These are phyloP conservation scores for Fusarium camptoceras DNA, from an alignment of 2,329 filamentous ascomycete species.

Conservation along the genomic window DNA sequence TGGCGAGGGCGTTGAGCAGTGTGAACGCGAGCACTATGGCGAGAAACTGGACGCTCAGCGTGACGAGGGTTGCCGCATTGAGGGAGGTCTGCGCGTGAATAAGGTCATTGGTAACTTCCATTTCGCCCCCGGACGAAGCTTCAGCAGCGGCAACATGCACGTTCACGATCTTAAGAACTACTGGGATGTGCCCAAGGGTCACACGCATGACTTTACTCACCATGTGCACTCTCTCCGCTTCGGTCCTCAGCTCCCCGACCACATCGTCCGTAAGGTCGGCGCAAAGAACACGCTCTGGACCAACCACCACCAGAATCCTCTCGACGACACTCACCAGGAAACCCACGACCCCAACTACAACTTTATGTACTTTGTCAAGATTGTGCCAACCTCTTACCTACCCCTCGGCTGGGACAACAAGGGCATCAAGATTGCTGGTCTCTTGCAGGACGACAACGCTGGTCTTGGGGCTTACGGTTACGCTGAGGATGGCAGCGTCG, in stretches of 20 bases:
- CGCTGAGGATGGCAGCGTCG: slow-evolving; percentile 80
- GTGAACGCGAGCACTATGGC: slow-evolving; percentile 91
- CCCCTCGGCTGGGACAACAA: slow-evolving; percentile 87
- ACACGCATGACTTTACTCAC: slow-evolving; percentile 89
- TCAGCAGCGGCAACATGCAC: slow-evolving; percentile 97
- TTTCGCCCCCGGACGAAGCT: slow-evolving; percentile 93
- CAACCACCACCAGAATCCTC: slow-evolving; percentile 90
- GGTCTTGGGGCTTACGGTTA: slow-evolving; percentile 66
- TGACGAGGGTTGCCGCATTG: slow-evolving; percentile 92
- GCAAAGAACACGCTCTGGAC: slow-evolving; percentile 72
- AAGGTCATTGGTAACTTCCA: slow-evolving; percentile 99
- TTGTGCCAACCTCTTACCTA: slow-evolving; percentile 94
- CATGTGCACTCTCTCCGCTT: slow-evolving; percentile 90
- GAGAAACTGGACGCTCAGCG: slow-evolving; percentile 89
- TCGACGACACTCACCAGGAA: slow-evolving; percentile 82
- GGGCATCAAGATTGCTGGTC: slow-evolving; percentile 46
- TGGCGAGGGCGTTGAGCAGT: slow-evolving; percentile 94
- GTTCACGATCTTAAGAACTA: slow-evolving; percentile 98
- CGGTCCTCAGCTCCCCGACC: slow-evolving; percentile 87
- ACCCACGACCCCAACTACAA: slow-evolving; percentile 89
- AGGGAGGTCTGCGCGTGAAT: slow-evolving; percentile 93
- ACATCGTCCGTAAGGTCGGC: slow-evolving; percentile 71
- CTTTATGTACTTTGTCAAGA: slow-evolving; percentile 99
- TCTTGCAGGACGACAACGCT: slow-evolving; percentile 70
- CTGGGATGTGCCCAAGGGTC: slow-evolving; percentile 76